Percentiles rank a stretch among this genome's conserved stretches.
Conservation (phyloP, 2,329 filamentous ascomycete genomes). For the Colletotrichum lini region DNA sequence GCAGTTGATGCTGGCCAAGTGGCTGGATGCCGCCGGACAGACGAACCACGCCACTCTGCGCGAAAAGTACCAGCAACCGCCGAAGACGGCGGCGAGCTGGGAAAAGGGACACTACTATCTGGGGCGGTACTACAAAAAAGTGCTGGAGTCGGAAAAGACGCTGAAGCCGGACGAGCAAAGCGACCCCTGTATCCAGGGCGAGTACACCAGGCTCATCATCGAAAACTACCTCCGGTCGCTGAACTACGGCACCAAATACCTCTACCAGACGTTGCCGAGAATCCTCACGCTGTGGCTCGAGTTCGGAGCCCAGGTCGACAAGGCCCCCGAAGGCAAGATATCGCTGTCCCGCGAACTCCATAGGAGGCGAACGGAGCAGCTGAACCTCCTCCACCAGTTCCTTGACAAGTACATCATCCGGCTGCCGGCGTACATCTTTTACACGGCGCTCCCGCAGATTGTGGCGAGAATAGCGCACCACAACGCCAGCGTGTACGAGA, state of each 20-base stretch:
- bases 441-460: constrained; percentile 89
- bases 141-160: constrained; percentile 88
- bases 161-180: constrained; percentile 83
- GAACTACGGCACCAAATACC: constrained; percentile 91
- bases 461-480: constrained; percentile 96
- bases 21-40: constrained; percentile 95
- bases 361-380: constrained; percentile 72
- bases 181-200: constrained; percentile 83
- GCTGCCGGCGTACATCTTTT: constrained; percentile 83
- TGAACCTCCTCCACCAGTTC: constrained; percentile 79
- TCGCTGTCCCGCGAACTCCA: constrained; percentile 67
- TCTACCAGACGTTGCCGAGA: constrained; percentile 94
- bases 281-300: constrained; percentile 96
- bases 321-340: constrained; percentile 69
- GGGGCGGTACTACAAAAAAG: constrained; percentile 96
- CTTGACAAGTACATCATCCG: constrained; percentile 83
- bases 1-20: constrained; percentile 92
- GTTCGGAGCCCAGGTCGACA: constrained; percentile 82
- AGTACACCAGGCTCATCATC: constrained; percentile 89
- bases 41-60: constrained; percentile 86
- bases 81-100: constrained; percentile 81
- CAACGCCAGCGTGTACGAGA: constrained; percentile 81
- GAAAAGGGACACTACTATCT: constrained; percentile 98
- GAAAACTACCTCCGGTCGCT: constrained; percentile 94
- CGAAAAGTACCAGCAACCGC: constrained; percentile 85